Evolutionary conservation across 495 filamentous ascomycete genomes (phyloP), one percentile per base, ranked within the genome.

Genomic region (Immersiella caudata): DNA sequence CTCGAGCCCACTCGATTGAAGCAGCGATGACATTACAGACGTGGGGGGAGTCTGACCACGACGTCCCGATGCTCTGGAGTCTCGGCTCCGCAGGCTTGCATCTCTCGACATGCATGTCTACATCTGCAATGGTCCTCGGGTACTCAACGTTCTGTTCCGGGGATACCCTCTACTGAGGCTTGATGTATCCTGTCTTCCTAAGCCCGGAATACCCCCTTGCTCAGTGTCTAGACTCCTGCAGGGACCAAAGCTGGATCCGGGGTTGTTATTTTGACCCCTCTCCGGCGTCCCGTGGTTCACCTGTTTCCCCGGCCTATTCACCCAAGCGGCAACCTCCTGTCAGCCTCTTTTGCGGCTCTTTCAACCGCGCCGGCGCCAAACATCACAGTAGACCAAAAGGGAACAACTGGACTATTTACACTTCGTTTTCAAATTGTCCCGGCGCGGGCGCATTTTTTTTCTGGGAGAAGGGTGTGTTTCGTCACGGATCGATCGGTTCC

Each of bases 291-390:
- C 52, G 20, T 55, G 52, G 52, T 22, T 24, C 52, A n/a, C 20
- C 24, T 55, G 6, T 22, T 29, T 20, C 56, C 33, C 26, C 56
- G 56, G 56, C 56, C 21, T 22, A 55, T 55, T 55, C 52, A 55
- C 21, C 52, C 52, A 26, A 24, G 3, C 52, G 21, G 52, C 11
- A 5, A 14, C 11, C 40, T 46, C 40, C 40, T 46, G 40, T 14
- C 40, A 46, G 40, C 40, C 40, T 12, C 40, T 46, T 46, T 46
- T 27, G 65, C 29, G 71, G 58, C 36, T 67, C 67, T 24, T 69
- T 64, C 35, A 60, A 64, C 67, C 55, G 26, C 40, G 46, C 49
- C 68, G 51, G 27, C 29, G 29, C 29, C 20, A 55, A 26, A 55
- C 52, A 24, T 11, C 7, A 14, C 52, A 4, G 20, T 22, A 11